Base-by-base conservation (phyloP, 2,329 filamentous ascomycete species). In the Fusarium euwallaceae region DNA sequence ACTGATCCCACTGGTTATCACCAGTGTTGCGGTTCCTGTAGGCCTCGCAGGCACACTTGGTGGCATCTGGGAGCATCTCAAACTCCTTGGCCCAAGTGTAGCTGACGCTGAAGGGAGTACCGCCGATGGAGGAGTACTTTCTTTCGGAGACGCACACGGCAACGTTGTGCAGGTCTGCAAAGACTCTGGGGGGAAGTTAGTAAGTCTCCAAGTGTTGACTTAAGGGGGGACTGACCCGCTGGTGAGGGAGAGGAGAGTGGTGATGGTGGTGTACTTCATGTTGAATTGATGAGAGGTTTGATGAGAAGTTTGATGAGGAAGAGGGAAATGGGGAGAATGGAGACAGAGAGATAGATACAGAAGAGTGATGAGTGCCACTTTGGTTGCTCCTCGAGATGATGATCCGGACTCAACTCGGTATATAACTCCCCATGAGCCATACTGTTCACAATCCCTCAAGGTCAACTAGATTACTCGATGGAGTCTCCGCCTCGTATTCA, bases 71-170 rank as follows among this genome's bases (percentile, higher is more conserved):
- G 1, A 74, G 68, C 11, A 74, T 55, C 16, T 74, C 72, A 17
- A 66, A 74, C 24, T 71, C 60, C 4, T 69, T 64, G 3, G 37
- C 51, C 68, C 64, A 74, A 29, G 58, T 74, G 32, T 74, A 74
- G 14, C 68, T 74, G 10, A 45, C 29, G 24, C 69, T 72, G n/a
- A 60, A 72, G 36, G 69, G 7, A 0, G 70, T 72, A n/a, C 69
- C 70, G 0, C 70, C 70, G 1, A 14, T 12, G 2, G 16, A 0
- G 0, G 20, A n/a, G 45, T 64, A 72, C 2, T 41, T 9, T 1
- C 70, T 62, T 48, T 69, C 61, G 4, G 48, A 36, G 14, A 72
- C 39, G n/a, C 69, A 72, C 7, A 69, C 69, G 4, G 70, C 70
- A n/a, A 65, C 37, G n/a, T n/a, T 72, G 48, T 72, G 70, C 9